Conservation (phyloP, 306 rosid species). For the Quercus suber region DNA sequence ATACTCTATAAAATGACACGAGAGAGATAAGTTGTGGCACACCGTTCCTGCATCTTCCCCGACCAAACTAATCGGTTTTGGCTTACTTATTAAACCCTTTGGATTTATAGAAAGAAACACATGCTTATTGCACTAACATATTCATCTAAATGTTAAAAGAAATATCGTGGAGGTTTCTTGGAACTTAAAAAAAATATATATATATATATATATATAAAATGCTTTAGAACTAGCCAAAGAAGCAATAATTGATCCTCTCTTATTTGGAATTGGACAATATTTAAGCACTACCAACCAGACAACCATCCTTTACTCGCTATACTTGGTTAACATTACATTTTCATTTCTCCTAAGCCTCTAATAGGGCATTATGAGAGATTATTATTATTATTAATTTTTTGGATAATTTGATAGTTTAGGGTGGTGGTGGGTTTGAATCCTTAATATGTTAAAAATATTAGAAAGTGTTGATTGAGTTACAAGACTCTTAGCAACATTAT, state of each 20-base stretch:
- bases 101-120: neutral
- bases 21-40: neutral
- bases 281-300: neutral
- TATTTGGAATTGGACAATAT: neutral
- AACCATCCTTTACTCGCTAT: neutral
- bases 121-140: neutral
- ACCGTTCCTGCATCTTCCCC: constrained; percentile 18
- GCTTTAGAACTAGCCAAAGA: neutral
- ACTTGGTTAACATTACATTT: no score
- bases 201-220: no score
- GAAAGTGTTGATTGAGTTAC: no score
- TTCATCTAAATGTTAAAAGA: neutral
- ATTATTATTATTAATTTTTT: no score
- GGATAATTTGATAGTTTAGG: no score
- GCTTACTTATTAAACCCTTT: neutral
- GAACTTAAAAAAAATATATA: neutral
- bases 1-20: neutral
- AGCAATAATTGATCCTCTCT: neutral
- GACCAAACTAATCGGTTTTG: constrained; percentile 8
- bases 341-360: no score
- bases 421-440: no score
- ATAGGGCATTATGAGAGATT: no score
- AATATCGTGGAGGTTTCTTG: constrained; percentile 10
- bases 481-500: no score
- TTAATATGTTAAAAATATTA: no score